Evolutionary conservation across 2,329 filamentous ascomycete genomes (phyloP), one percentile per base, ranked within the genome.

Genomic region (Epichloe sibirici): DNA sequence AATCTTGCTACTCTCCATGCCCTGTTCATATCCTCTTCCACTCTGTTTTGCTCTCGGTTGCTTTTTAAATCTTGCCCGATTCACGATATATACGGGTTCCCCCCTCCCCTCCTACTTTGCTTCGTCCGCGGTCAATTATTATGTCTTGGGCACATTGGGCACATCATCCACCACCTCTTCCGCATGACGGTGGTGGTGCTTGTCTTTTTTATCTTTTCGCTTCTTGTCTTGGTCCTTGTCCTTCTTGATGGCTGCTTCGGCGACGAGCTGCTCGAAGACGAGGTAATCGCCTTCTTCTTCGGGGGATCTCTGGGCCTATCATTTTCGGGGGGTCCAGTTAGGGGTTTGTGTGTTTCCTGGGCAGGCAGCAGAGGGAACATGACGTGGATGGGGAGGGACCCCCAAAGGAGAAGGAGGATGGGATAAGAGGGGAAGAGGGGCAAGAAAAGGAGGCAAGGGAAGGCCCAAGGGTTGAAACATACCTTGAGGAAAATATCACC

Each of bases 281-380:
- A 98, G 94, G 71, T 95, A 97, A 63, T 97, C 93, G 58, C 93
- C 91, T 70, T 98, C 93, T 73, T 98, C 93, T 58, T 98, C 93
- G 43, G 91, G 86, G 51, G 91, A 86, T 57, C 93, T 84, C 67
- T 86, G 79, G 42, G 91, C 88, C 90, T 96, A 59, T 8, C 9
- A 15, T 50, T 57, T 37, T 25, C 12, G 9, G 35, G 23, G 15
- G 35, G 23, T 2, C 7, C 2, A 25, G 7, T 13, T 6, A 25
- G 8, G 28, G 13, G 2, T 25, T 28, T 11, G n/a, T 21, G n/a
- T 11, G 12, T 4, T 31, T 11, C 9, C 9, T 9, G 8, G 28
- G 28, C 28, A 31, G 28, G 28, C 28, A 31, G 28, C 28, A 31
- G 28, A 1, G 28, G 28, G 8, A 3, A 4, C 28, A 4, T 23